Conservation (phyloP, 2,329 filamentous ascomycete species). For the Xylaria sp. region DNA sequence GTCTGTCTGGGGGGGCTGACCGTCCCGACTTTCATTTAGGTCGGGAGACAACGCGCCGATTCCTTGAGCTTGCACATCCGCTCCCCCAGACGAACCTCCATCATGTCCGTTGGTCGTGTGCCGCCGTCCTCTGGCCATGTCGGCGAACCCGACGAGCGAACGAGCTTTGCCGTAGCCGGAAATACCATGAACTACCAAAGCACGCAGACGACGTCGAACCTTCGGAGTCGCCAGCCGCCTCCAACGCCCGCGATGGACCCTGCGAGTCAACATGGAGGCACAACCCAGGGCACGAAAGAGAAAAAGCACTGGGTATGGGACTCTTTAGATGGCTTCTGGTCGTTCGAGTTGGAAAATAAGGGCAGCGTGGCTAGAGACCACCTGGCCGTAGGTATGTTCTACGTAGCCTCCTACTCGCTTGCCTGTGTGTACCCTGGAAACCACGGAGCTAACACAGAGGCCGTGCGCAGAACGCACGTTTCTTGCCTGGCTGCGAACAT, state of each 20-base stretch:
- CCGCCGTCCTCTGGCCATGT: conserved; percentile 16
- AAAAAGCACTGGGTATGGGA: conserved; percentile 57
- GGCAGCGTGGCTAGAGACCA: conserved; percentile 84
- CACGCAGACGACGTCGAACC: conserved; percentile 39
- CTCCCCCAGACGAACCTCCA: conserved; percentile 28
- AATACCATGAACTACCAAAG: conserved; percentile 49
- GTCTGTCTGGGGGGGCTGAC: neutral
- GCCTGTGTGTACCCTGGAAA: neutral
- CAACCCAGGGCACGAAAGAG: conserved; percentile 30
- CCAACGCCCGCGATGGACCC: conserved; percentile 30
- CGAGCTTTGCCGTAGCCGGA: conserved; percentile 46
- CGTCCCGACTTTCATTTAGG: conserved; percentile 37
- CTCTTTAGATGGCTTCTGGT: conserved; percentile 56
- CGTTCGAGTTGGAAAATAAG: conserved; percentile 83
- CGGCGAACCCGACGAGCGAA: conserved; percentile 48
- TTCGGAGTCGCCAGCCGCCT: conserved; percentile 30
- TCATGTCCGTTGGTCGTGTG: conserved; percentile 29
- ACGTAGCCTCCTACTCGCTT: neutral
- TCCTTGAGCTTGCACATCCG: conserved; percentile 42
- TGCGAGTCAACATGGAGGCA: conserved; percentile 30
- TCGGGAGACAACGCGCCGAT: conserved; percentile 50
- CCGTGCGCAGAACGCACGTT: conserved; percentile 74
- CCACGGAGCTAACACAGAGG: conserved; percentile 25
- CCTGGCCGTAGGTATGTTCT: conserved; percentile 70
- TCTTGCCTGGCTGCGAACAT: conserved; percentile 83